These are phyloP conservation scores for Talaromyces proteolyticus DNA, from an alignment of 495 filamentous ascomycete genomes.

Conservation along the genomic window DNA sequence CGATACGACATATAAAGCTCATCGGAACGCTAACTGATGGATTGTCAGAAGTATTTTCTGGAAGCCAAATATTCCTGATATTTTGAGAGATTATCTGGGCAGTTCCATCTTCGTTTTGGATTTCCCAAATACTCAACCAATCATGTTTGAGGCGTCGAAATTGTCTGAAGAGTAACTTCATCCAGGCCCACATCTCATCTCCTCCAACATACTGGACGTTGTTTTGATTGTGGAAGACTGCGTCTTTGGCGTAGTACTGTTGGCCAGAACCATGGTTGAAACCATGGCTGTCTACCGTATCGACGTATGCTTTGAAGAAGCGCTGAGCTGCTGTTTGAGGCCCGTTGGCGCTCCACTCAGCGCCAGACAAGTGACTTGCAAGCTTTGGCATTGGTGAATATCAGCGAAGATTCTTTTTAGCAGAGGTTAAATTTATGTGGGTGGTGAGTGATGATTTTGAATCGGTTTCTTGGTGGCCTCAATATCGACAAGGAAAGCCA, in stretches of 20 bases:
- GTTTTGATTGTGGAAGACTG: slow-evolving; percentile 8
- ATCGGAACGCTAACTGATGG: slow-evolving; percentile 8
- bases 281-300: slow-evolving; percentile 7
- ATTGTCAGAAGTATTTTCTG: background rate
- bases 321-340: slow-evolving; percentile 4
- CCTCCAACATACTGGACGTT: background rate
- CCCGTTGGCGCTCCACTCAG: background rate
- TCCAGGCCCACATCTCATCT: background rate
- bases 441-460: too few relatives aligned
- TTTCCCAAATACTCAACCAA: slow-evolving; percentile 1
- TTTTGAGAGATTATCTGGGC: background rate
- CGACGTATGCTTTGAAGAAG: slow-evolving; percentile 7
- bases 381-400: background rate
- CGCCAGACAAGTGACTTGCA: background rate
- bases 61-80: slow-evolving; percentile 8
- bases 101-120: slow-evolving; percentile 5
- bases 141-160: slow-evolving; percentile 4
- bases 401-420: too few relatives aligned
- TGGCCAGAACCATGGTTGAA: slow-evolving; percentile 10
- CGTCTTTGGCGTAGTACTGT: slow-evolving; percentile 10
- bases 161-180: background rate
- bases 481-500: too few relatives aligned
- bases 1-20: slow-evolving; percentile 6
- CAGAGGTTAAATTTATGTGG: too few relatives aligned
- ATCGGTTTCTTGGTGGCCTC: too few relatives aligned